Conservation (phyloP, 2,329 filamentous ascomycete genomes). For the Hawksworthiomyces lignivorus region DNA sequence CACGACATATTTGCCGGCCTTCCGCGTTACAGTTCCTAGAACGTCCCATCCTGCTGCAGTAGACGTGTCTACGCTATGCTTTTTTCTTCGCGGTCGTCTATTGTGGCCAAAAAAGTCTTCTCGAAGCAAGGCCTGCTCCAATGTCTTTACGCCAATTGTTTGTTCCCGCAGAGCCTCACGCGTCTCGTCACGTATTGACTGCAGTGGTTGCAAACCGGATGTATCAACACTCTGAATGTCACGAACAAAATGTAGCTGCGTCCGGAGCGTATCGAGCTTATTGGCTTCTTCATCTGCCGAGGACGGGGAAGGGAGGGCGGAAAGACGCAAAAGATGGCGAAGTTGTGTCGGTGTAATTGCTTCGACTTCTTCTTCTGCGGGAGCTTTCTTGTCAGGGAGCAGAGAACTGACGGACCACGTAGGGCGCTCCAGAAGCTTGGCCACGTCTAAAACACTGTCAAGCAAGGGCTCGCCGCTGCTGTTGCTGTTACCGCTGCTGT, state of each 20-base stretch:
- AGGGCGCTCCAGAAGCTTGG: conserved; percentile 37
- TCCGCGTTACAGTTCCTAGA: conserved; percentile 56
- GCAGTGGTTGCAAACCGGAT: conserved; percentile 61
- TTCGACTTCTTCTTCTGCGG: conserved; percentile 20
- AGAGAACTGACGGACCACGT: conserved; percentile 80
- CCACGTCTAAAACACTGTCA: background rate
- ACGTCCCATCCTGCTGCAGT: conserved; percentile 63
- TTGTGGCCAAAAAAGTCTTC: conserved; percentile 57
- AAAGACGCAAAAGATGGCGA: conserved; percentile 78
- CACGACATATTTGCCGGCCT: conserved; percentile 66
- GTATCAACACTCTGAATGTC: conserved; percentile 77
- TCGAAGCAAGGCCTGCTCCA: conserved; percentile 47
- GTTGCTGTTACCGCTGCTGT: background rate
- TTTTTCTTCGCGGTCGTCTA: conserved; percentile 32
- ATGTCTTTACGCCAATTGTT: conserved; percentile 49
- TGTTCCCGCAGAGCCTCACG: conserved; percentile 43
- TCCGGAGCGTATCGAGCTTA: conserved; percentile 68
- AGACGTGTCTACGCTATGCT: conserved; percentile 25
- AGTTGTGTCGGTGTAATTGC: conserved; percentile 60
- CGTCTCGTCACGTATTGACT: conserved; percentile 76
- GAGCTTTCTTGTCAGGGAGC: conserved; percentile 28
- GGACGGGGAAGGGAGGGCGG: conserved; percentile 70
- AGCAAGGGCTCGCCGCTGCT: background rate
- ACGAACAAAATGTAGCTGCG: conserved; percentile 86
- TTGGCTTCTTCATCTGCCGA: conserved; percentile 53